Base-by-base conservation (phyloP, 2,329 filamentous ascomycete genomes). In the Aspergillus candidus region DNA sequence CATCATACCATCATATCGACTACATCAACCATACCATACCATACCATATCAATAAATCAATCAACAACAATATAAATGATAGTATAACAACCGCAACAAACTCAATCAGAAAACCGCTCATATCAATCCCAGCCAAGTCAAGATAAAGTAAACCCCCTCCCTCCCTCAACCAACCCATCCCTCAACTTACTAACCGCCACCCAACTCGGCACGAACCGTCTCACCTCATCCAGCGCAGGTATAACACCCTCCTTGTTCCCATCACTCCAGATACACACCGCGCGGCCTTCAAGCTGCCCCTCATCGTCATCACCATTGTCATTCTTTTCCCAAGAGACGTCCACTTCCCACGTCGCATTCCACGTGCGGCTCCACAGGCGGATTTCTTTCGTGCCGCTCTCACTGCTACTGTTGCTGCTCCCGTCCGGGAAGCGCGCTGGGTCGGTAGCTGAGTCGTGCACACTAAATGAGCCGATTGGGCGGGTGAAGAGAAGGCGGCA, bases 211-310 rank as follows among this genome's bases (percentile, higher is more conserved):
- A 82, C 76, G 67, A 82, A 96, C 61, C 82, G 77, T 54, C 78
- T 72, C 38, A 87, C 74, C 67, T 97, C 90, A 55, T 93, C 85
- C 40, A 91, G 77, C 1, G 90, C 90, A 0, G 91, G 90, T 38
- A 97, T 89, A 1, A 75, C 74, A 3, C 80, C 83, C 2, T 69
- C 66, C 31, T 72, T 69, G 58, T 96, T 96, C 35, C 79, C 82
- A 69, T 98, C 93, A 57, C 84, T 88, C 89, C 90, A 97, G 29
- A 86, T 72, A 66, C 93, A 97, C 12, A 83, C 75, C 1, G 90
- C 80, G 30, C 71, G 76, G 1, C 89, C 86, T 51, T 74, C 75
- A 30, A 88, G 57, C 13, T 66, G 58, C 12, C 18, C 18, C 17
- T 5, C 17, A 18, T 18, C 17, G 5, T 18, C 3, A 18, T 18